Percentiles rank a stretch among this genome's conserved stretches.
Conservation (phyloP, 305 asterid species). For the Ilex paraguariensis region DNA sequence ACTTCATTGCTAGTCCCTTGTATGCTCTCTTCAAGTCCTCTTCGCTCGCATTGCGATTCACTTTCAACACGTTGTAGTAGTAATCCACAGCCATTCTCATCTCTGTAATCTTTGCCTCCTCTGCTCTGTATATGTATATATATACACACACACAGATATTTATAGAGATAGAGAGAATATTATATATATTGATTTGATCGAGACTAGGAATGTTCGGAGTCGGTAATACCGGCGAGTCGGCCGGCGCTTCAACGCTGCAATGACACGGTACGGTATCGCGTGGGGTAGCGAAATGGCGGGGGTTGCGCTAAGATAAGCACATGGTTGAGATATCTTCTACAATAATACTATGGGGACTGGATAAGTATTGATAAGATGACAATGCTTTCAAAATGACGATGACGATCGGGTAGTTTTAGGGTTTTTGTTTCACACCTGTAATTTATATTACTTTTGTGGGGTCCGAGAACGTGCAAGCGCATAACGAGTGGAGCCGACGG, state of each 20-base stretch:
- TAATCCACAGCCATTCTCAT: conserved; percentile 64
- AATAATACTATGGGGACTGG: conserved; percentile 9
- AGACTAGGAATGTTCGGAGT: too few relatives aligned
- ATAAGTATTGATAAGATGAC: conserved; percentile 19
- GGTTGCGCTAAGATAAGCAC: conserved; percentile 47
- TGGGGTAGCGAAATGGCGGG: conserved; percentile 41
- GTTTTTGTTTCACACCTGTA: too few relatives aligned
- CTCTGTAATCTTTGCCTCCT: background rate
- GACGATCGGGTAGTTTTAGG: background rate
- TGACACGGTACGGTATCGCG: conserved; percentile 24
- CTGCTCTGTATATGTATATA: too few relatives aligned
- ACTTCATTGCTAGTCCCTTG: conserved; percentile 83
- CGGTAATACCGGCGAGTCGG: conserved; percentile 20
- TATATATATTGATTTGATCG: too few relatives aligned
- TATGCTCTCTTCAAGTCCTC: conserved; percentile 85
- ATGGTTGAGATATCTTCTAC: conserved; percentile 27
- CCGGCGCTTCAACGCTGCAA: conserved; percentile 30
- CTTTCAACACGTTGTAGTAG: conserved; percentile 67
- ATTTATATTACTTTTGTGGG: background rate
- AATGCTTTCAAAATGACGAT: conserved; percentile 5
- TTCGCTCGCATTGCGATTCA: conserved; percentile 54
- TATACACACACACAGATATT: too few relatives aligned
- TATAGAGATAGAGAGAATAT: too few relatives aligned
- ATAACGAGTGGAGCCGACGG: conserved; percentile 26
- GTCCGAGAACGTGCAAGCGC: conserved; percentile 55